Base-by-base conservation (phyloP, 192 early-diverging fungal genomes). In the Rhizophagus clarus region DNA sequence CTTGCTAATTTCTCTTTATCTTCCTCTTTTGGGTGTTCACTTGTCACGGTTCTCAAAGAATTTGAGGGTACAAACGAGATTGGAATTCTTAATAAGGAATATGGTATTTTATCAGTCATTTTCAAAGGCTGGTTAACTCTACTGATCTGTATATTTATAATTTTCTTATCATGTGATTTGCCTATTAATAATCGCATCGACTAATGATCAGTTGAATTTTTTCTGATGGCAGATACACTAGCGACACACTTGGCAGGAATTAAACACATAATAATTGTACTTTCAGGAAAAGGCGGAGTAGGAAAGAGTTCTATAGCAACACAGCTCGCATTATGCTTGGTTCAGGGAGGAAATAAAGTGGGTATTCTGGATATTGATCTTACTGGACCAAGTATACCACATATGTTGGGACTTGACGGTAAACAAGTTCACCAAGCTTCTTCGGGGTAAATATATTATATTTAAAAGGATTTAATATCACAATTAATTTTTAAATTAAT, bases 261-360 rank as follows among this genome's bases (percentile, higher is more conserved):
- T 40, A 93, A 94, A 80, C 95, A 96, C 85, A 95, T 97, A 79
- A 86, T 98, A 32, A 89, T 99, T 10, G 92, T 99, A 37, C 91
- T 99, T 45, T 97, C 96, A 0, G 98, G 98, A 26, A 99, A 99
- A 85, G 98, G 98, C 64, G 98, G 98, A 8, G 98, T 99, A 8
- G 98, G 98, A 61, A 99, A 99, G 83, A 93, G 92, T 15, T 97
- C 98, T 9, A 92, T 96, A 37, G 91, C 97, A 17, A 94, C 95
- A 11, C 93, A 97, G 79, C 90, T 98, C 12, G 93, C 94, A 10
- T 84, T 94, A 9, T 87, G 90, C 32, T 81, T 95, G 17, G 88
- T 86, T 8, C 82, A 88, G 64, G 83, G 86, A 72, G 92, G 91
- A 42, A 87, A 87, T 81, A 88, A 88, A 63, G 96, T 99, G 7